These are phyloP conservation scores for Ogataea henricii DNA, from an alignment of 805 yeast genomes.

Conservation along the genomic window DNA sequence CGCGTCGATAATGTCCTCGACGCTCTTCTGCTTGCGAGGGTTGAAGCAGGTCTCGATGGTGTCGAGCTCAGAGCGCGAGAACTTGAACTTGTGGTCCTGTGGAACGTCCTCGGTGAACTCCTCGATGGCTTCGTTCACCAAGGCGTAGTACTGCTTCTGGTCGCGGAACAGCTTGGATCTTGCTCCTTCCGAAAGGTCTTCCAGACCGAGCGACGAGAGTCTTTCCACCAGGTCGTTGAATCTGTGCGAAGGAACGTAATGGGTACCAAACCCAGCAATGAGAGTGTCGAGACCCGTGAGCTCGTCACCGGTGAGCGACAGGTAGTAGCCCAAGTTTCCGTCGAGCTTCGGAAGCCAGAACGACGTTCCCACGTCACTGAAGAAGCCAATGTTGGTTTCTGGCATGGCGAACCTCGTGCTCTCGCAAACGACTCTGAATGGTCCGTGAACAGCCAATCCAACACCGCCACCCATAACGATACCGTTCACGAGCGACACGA, in stretches of 20 bases:
- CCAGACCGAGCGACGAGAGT: slow-evolving; percentile 56
- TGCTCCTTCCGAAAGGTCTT: slow-evolving; percentile 21
- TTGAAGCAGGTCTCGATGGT: slow-evolving; percentile 73
- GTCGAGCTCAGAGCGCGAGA: slow-evolving; percentile 53
- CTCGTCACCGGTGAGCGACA: slow-evolving; percentile 84
- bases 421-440: slow-evolving; percentile 93
- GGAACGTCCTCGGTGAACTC: slow-evolving; percentile 77
- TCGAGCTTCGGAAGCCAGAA: slow-evolving; percentile 84
- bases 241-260: slow-evolving; percentile 72
- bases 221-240: slow-evolving; percentile 63
- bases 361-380: slow-evolving; percentile 94
- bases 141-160: slow-evolving; percentile 46
- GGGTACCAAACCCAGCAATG: slow-evolving; percentile 85
- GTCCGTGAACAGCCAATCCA: slow-evolving; percentile 86
- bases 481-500: slow-evolving; percentile 85
- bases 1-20: slow-evolving; percentile 58
- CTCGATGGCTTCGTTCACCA: slow-evolving; percentile 73
- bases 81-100: slow-evolving; percentile 57
- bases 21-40: slow-evolving; percentile 38
- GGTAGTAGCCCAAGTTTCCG: slow-evolving; percentile 79
- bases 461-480: slow-evolving; percentile 99
- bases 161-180: slow-evolving; percentile 21
- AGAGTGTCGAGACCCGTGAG: slow-evolving; percentile 80
- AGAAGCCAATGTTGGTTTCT: slow-evolving; percentile 93
- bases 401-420: slow-evolving; percentile 95